Evolutionary conservation across 768 basidiomycete genomes (phyloP), one percentile per base, ranked within the genome.

Genomic region (Termitomyces sp.): DNA sequence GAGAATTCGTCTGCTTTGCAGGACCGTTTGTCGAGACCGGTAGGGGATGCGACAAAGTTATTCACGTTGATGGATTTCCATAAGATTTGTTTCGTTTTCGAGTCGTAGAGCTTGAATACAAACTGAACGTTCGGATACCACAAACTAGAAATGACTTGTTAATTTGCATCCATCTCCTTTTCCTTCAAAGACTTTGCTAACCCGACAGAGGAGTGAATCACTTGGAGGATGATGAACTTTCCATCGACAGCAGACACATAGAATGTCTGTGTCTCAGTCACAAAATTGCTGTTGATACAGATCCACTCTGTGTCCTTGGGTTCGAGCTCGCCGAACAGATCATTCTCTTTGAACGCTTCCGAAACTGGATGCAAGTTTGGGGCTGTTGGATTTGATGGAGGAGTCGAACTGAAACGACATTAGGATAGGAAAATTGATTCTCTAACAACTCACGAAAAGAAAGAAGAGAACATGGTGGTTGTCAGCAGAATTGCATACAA

Each of bases 101-200:
- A 87, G 66, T 97, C 83, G 75, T 83, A 87, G 51, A 90, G 73
- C 73, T 94, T 96, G 85, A 87, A 94, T 4, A 86, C 90, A 71
- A 98, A 92, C 72, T 99, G 96, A 65, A 96, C 87, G 31, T 88
- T 92, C 4, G 97, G 94, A 68, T 90, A 95, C 86, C 95, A 94
- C 59, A 98, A 70, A 24, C 94, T 96, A 66, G 56, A 59, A 47
- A 31, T 55, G 26, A 33, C 46, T 31, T 61, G 24, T 47, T 48
- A 56, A 58, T 61, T 26, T 39, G 50, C 13, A 61, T 51, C 48
- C 48, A 59, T 65, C 60, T 53, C 57, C 31, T 44, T 39, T 55
- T 49, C 36, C 15, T 24, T 58, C 13, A 48, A 42, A 46, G 50
- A 64, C 47, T 29, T 47, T 49, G 29, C 66, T 62, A 55, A 67